Evolutionary conservation across 176 grass and related monocot species (phyloP), one percentile per base, ranked within the genome.

Genomic region (Oropetium thomaeum): DNA sequence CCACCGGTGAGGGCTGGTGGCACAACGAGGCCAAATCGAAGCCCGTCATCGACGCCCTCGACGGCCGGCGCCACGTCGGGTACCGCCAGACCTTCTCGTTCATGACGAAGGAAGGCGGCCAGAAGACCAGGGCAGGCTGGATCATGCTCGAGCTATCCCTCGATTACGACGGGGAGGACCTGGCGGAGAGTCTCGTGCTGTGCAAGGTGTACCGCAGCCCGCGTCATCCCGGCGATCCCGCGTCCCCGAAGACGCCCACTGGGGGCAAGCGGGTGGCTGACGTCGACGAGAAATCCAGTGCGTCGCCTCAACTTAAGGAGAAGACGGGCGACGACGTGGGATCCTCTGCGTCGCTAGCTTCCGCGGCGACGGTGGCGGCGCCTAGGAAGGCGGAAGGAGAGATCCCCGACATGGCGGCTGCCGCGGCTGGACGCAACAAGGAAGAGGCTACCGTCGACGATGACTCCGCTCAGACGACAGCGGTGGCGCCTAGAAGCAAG

Each of bases 91-190:
- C 53, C 44, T 83, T 88, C 86, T 79, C 86, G 8, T 83, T 83
- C 60, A 23, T 77, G 12, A 79, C 19, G 43, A 88, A 88, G 69
- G 68, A 54, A 0, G 70, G 25, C 35, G 27, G 43, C 28, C 7
- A 2, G 10, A 49, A 69, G 8, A 33, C 33, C 31, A 47, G 74
- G 44, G 65, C 80, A 26, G 86, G 86, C 0, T 88, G 86, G 86
- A 62, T 88, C 75, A 88, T 88, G 86, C 47, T 73, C 9, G 86
- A 88, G 86, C 77, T 88, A 53, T 35, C 69, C 34, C 69, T 88
- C 69, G 58, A 31, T 7, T 5, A 4, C 28, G 58, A 30, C 4
- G 40, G 8, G 1, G 38, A 28, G 20, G 13, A 30, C n/a, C 59
- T 2, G 16, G 16, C 10, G 59, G 42, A n/a, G 9, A 35, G 33